Conservation (phyloP, 108 stramenopile species). For the Hondaea fermentalgiana region DNA sequence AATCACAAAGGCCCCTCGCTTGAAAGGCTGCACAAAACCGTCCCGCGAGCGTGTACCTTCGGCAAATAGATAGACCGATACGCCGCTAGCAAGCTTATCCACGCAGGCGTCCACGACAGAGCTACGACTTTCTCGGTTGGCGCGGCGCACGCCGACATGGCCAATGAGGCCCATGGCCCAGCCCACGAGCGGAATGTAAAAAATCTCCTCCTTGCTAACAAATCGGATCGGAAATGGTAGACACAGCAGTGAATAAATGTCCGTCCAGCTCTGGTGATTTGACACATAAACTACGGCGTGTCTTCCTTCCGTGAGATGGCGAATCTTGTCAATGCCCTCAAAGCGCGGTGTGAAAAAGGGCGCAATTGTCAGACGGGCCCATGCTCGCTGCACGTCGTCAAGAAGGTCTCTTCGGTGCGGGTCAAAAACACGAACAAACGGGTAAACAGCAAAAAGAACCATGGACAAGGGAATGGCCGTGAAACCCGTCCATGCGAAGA, state of each 20-base stretch:
- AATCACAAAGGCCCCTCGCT: constrained; percentile 50
- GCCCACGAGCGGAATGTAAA: constrained; percentile 52
- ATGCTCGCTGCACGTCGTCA: background rate
- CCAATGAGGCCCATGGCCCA: constrained; percentile 39
- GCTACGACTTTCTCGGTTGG: background rate
- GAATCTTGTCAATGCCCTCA: background rate
- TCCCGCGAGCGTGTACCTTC: constrained; percentile 52
- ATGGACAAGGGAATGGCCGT: background rate
- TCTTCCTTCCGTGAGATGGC: background rate
- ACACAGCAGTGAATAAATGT: constrained; percentile 34
- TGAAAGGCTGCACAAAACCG: constrained; percentile 48
- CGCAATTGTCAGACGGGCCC: background rate
- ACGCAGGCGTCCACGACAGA: constrained; percentile 2
- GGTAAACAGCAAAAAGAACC: background rate
- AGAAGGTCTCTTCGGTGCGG: background rate
- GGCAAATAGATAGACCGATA: constrained; percentile 31
- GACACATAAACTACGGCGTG: constrained; percentile 35
- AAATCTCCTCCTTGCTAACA: constrained; percentile 48
- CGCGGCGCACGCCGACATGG: constrained; percentile 41
- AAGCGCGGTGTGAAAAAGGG: background rate
- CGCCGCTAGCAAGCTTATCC: constrained; percentile 38
- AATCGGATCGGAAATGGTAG: constrained; percentile 26
- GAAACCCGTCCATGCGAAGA: constrained; percentile 8
- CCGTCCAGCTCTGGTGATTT: constrained; percentile 57
- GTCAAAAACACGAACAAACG: background rate